Conservation (phyloP, 169 alveolate species). For the Fabrea salina region DNA sequence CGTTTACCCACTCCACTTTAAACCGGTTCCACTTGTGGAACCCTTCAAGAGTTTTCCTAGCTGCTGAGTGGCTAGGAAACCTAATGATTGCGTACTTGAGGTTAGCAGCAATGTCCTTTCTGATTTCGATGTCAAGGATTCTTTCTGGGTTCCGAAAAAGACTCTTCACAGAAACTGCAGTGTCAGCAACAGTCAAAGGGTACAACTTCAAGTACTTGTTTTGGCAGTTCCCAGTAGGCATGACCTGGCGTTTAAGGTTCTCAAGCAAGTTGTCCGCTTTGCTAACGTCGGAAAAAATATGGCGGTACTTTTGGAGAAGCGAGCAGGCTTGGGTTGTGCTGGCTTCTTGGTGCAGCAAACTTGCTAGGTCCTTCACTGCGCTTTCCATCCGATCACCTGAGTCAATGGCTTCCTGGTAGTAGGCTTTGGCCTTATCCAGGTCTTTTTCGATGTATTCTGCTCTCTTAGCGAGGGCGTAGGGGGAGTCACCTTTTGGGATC, state of each 20-base stretch:
- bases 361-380: constrained; percentile 34
- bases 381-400: constrained; percentile 29
- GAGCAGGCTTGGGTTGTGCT: constrained; percentile 16
- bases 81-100: constrained; percentile 20
- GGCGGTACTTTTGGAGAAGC: not conserved
- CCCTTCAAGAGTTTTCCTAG: constrained; percentile 26
- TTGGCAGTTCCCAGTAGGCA: constrained; percentile 16
- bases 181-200: not conserved
- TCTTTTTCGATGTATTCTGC: constrained; percentile 32
- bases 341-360: constrained; percentile 32
- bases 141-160: not conserved
- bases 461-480: constrained; percentile 22
- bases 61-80: constrained; percentile 30
- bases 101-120: too few species aligned
- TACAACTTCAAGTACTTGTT: not conserved
- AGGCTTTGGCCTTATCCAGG: constrained; percentile 20
- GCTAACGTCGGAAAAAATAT: not conserved
- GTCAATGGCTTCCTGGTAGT: constrained; percentile 18
- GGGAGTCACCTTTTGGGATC: constrained; percentile 25
- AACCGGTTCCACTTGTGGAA: not conserved
- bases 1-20: constrained; percentile 10
- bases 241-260: not conserved
- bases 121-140: not conserved
- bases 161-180: not conserved
- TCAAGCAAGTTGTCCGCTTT: constrained; percentile 15